Evolutionary conservation across 1,139 yeast genomes (phyloP), one percentile per base, ranked within the genome.

Genomic region (Tardiomyces depauwii): DNA sequence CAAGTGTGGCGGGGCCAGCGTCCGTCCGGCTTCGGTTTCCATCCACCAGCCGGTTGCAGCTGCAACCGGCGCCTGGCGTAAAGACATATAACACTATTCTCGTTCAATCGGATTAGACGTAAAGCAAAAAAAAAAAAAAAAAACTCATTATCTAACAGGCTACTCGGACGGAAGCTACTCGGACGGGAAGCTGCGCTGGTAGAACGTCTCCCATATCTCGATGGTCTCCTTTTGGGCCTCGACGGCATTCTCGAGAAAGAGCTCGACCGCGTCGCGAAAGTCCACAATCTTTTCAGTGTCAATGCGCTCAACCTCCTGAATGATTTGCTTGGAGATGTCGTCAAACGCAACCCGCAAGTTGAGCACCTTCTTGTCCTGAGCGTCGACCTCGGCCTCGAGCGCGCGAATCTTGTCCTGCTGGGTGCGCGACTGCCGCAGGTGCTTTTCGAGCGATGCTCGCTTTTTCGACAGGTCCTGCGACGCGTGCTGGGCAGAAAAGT

Each of bases 221-320:
- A 91, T 91, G 32, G 91, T 80, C 62, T 88, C 96, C 67, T 91
- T 93, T 63, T 91, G 98, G 16, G 91, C 76, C 65, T 91, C 98
- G 44, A 89, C 85, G 21, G 94, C 79, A 49, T 93, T 79, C 63
- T 93, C 98, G 59, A 94, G 74, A 57, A 80, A 89, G 19, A 89
- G 81, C 65, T 91, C 99, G 49, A 91, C 87, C 52, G 89, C 77
- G 58, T 86, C 85, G 58, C 96, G 76, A 64, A 93, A 88, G 58
- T 91, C 98, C 43, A 77, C 80, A 43, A 88, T 76, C 58, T 82
- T 85, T 47, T 82, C 93, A 42, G 71, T 69, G 60, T 87, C 95
- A 61, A 89, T 86, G 39, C 70, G 60, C 19, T 74, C 76, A 44
- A 91, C 66, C 58, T 91, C 96, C 39, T 64, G 62, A 57, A 78